Percentiles rank a stretch among this genome's conserved stretches.
Evolutionary conservation across 345 rosid genomes (phyloP).

Genomic region (Streptanthus diversifolius): DNA sequence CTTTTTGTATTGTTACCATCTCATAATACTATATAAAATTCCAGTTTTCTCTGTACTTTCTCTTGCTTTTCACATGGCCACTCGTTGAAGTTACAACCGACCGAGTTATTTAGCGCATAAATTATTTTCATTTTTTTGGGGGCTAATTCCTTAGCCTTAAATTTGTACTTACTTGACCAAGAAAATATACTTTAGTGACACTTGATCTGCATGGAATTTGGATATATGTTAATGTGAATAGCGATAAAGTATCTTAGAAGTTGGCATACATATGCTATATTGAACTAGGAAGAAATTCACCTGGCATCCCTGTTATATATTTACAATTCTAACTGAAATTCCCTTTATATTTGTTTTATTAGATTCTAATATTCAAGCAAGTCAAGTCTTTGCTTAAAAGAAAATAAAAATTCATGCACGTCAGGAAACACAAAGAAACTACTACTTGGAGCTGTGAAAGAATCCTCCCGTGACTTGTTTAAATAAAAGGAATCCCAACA

Average conservation of each 20-base stretch:
- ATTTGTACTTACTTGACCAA: neutral
- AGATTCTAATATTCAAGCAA: neutral
- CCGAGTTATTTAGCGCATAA: neutral
- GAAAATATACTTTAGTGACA: neutral
- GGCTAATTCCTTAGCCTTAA: neutral
- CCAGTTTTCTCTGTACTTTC: neutral
- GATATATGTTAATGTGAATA: neutral
- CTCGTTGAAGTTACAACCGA: neutral
- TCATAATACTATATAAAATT: neutral
- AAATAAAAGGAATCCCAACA: conserved; percentile 9
- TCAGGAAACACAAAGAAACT: conserved; percentile 16
- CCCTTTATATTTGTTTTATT: neutral
- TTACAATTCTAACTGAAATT: neutral
- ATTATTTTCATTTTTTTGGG: neutral
- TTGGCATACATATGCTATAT: neutral
- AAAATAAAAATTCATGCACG: neutral
- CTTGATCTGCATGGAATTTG: neutral
- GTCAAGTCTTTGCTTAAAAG: neutral
- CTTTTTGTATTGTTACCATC: neutral
- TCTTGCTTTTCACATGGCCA: conserved; percentile 7
- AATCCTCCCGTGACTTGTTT: conserved; percentile 22
- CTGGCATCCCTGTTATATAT: neutral
- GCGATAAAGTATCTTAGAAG: neutral
- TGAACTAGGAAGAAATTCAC: neutral
- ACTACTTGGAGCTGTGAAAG: neutral